phyloP scores from a whole-genome alignment of 2,329 filamentous ascomycete genomes.

The Xylariaceae sp. region DNA sequence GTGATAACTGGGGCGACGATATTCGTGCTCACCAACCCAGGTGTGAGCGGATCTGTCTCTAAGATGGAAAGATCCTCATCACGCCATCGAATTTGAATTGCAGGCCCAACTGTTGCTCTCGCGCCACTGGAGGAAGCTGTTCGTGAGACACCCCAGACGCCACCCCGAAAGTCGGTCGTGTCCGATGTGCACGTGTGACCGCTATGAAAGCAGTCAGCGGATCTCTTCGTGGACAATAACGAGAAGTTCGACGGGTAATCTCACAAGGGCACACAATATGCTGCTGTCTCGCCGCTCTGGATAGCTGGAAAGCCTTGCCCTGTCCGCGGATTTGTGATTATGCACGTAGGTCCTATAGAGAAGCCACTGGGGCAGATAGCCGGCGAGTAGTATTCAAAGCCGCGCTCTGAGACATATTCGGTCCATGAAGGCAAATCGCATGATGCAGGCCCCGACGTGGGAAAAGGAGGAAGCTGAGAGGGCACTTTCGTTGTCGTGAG shows the following conservation, averaged over 20 bases:
- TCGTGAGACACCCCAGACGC: constrained; percentile 30
- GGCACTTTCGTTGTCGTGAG: constrained; percentile 45
- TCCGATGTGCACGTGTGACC: constrained; percentile 49
- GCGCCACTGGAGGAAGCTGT: constrained; percentile 31
- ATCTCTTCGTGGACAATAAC: neutral
- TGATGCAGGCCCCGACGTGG: constrained; percentile 31
- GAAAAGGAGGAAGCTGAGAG: constrained; percentile 47
- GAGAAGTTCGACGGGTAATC: neutral
- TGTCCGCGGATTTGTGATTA: constrained; percentile 34
- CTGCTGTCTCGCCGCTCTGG: constrained; percentile 32
- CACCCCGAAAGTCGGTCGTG: constrained; percentile 33
- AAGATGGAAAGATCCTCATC: constrained; percentile 30
- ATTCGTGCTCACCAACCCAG: constrained; percentile 22
- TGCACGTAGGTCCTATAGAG: constrained; percentile 31
- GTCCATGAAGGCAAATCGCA: constrained; percentile 47
- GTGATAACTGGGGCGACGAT: neutral
- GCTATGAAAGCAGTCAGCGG: constrained; percentile 24
- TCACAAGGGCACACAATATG: constrained; percentile 39
- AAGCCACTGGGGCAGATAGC: constrained; percentile 35
- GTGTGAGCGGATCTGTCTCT: constrained; percentile 35
- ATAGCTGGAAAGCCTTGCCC: constrained; percentile 37
- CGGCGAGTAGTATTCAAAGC: constrained; percentile 42
- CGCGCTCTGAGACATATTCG: constrained; percentile 42
- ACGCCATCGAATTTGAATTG: constrained; percentile 37
- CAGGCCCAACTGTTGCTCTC: constrained; percentile 29